phyloP scores from a whole-genome alignment of 2,329 filamentous ascomycete genomes.

The Fusarium sp. region DNA sequence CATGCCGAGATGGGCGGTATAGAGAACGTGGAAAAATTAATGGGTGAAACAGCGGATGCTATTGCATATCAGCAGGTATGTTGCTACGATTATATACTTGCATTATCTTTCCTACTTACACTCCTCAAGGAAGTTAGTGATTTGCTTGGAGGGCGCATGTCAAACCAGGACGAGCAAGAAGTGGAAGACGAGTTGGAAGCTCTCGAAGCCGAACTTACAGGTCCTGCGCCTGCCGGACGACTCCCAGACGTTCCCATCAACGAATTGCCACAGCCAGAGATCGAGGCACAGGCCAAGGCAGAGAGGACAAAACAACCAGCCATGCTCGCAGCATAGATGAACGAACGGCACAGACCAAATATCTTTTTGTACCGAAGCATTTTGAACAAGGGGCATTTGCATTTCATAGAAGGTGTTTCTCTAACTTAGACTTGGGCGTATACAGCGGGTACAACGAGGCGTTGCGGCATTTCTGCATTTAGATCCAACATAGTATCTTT shows the following conservation, averaged over 20 bases:
- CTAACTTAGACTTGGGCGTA: conserved; percentile 42
- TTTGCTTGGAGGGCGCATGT: conserved; percentile 88
- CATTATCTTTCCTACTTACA: conserved; percentile 20
- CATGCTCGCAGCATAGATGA: conserved; percentile 53
- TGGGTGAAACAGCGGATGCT: conserved; percentile 92
- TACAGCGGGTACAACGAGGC: conserved; percentile 45
- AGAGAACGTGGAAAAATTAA: conserved; percentile 92
- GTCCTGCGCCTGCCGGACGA: conserved; percentile 31
- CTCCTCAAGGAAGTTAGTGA: conserved; percentile 83
- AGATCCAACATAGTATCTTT: conserved; percentile 19
- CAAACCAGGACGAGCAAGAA: conserved; percentile 95
- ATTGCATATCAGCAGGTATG: conserved; percentile 88
- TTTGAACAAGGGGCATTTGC: conserved; percentile 29
- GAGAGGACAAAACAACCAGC: conserved; percentile 51
- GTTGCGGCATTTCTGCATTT: conserved; percentile 41
- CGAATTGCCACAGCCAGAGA: conserved; percentile 47
- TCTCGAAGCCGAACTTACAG: conserved; percentile 67
- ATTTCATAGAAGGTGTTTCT: conserved; percentile 23
- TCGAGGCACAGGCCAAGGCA: conserved; percentile 36
- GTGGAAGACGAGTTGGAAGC: conserved; percentile 94
- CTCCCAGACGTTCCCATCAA: conserved; percentile 52
- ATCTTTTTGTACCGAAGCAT: conserved; percentile 6
- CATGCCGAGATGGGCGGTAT: conserved; percentile 96
- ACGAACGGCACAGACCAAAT: not conserved
- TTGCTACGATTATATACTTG: not conserved